Conservation (phyloP, 1,139 yeast genomes). For the Debaryomycetaceae sp. region DNA sequence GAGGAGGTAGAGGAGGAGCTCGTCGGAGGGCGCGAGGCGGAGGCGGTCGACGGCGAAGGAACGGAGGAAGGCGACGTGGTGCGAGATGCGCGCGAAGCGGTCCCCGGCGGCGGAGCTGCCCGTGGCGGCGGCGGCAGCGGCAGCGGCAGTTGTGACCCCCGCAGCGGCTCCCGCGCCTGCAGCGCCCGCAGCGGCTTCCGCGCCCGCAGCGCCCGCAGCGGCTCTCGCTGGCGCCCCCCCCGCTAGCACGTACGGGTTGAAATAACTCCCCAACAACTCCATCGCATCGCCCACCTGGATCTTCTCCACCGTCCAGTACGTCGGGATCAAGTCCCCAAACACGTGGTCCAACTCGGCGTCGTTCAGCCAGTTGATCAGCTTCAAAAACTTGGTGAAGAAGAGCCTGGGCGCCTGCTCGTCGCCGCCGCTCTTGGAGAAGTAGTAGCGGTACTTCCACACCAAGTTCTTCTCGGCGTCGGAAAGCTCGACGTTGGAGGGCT, state of each 20-base stretch:
- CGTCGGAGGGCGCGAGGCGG: conserved; percentile 73
- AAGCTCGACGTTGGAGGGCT: conserved; percentile 80
- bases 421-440: conserved; percentile 59
- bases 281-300: conserved; percentile 91
- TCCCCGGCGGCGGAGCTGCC: conserved; percentile 1
- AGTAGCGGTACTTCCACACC: conserved; percentile 90
- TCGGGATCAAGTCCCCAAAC: conserved; percentile 48
- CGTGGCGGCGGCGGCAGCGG: conserved; percentile 1
- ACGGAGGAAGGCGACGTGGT: conserved; percentile 47
- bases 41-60: conserved; percentile 86
- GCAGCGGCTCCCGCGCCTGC: background rate
- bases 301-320: conserved; percentile 53
- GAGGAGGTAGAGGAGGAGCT: conserved; percentile 72
- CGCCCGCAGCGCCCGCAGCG: conserved; percentile 19
- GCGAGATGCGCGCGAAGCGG: conserved; percentile 19
- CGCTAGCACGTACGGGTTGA: conserved; percentile 41
- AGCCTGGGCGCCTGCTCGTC: conserved; percentile 25
- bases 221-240: conserved; percentile 22
- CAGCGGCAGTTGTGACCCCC: no score
- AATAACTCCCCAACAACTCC: conserved; percentile 77
- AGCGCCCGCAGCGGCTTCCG: conserved; percentile 9
- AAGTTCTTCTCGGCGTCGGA: conserved; percentile 81
- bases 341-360: conserved; percentile 77
- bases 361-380: conserved; percentile 86
- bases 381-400: conserved; percentile 79